A percentile compares a stretch with the other conserved stretches of the same genome.
These are phyloP conservation scores for Claviceps paspali DNA, from an alignment of 2,329 filamentous ascomycete genomes.

Conservation along the genomic window DNA sequence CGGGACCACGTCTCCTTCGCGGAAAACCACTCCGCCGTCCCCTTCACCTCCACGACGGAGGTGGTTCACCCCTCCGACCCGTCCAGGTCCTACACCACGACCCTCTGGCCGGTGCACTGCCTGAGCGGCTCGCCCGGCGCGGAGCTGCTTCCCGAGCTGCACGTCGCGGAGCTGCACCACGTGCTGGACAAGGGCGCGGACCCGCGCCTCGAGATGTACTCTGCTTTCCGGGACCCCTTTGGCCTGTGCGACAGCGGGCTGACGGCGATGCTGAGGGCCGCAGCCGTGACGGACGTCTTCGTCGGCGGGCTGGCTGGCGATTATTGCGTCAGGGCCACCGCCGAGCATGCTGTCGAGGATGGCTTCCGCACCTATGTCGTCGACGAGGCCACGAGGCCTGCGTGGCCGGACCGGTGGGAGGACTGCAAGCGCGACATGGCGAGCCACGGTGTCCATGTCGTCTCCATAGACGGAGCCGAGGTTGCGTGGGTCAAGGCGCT, in stretches of 20 bases:
- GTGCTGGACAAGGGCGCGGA: constrained; percentile 69
- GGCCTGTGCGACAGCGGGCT: constrained; percentile 49
- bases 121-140: constrained; percentile 60
- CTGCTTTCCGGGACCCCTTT: constrained; percentile 76
- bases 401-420: constrained; percentile 47
- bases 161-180: constrained; percentile 40
- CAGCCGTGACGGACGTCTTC: constrained; percentile 61
- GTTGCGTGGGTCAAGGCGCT: constrained; percentile 11
- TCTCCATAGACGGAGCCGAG: constrained; percentile 22
- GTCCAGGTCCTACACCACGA: constrained; percentile 45
- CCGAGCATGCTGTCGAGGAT: constrained; percentile 57
- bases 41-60: constrained; percentile 50
- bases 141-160: constrained; percentile 57
- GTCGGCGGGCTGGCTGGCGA: constrained; percentile 77
- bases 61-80: constrained; percentile 54
- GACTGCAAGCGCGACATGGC: constrained; percentile 37
- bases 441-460: constrained; percentile 44
- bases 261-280: constrained; percentile 36
- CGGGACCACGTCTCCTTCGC: constrained; percentile 76
- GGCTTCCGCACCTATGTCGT: constrained; percentile 68
- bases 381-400: constrained; percentile 61
- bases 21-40: constrained; percentile 49
- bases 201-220: constrained; percentile 77
- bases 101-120: constrained; percentile 86
- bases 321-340: constrained; percentile 76